Evolutionary conservation across 202 grass and related monocot genomes (phyloP), one percentile per base, ranked within the genome.

Genomic region (Saccharum hybrid): DNA sequence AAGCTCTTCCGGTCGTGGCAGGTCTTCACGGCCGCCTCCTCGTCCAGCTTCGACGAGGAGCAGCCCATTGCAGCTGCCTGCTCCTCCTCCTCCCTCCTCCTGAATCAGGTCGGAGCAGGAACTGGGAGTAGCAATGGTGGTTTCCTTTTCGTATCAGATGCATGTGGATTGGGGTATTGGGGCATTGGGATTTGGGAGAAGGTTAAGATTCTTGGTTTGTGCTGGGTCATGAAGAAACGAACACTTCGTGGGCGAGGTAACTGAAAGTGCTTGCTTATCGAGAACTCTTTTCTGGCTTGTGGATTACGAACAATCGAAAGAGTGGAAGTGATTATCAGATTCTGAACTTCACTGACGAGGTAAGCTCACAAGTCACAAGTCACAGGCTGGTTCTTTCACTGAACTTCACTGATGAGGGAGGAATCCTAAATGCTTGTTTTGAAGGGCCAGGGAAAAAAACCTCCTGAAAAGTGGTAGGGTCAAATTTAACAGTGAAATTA

Each of bases 1-100:
- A 92, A 98, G 70, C 92, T 90, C 75, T 80, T 94, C 60, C 92
- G 82, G 66, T 98, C 81, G 51, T 83, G 87, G 81, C 96, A 98
- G 63, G 92, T 54, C 82, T 69, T 82, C 68, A 98, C 91, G 1
- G 83, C 90, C n/a, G 66, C 90, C 66, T 87, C 85, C 86, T 98
- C 92, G 40, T 95, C 91, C 37, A 93, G 68, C 82, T 86, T 93
- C 85, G 85, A 91, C 19, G 96, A 98, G 75, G 92, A 91, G 87
- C 92, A 98, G 40, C 96, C 96, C 96, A 98, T 98, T 43, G 83
- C 74, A 23, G 34, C 51, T 4, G 48, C 15, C 15, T 51, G 15
- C 48, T 49, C 18, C 21, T 49, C 14, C 48, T 46, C 3, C 15
- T 51, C 23, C 46, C 26, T 26, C 26, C 26, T 26, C 26, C 26